A percentile compares a stretch with the other conserved stretches of the same genome.
These are phyloP conservation scores for Monilinia fructigena DNA, from an alignment of 2,329 filamentous ascomycete species.

Conservation along the genomic window DNA sequence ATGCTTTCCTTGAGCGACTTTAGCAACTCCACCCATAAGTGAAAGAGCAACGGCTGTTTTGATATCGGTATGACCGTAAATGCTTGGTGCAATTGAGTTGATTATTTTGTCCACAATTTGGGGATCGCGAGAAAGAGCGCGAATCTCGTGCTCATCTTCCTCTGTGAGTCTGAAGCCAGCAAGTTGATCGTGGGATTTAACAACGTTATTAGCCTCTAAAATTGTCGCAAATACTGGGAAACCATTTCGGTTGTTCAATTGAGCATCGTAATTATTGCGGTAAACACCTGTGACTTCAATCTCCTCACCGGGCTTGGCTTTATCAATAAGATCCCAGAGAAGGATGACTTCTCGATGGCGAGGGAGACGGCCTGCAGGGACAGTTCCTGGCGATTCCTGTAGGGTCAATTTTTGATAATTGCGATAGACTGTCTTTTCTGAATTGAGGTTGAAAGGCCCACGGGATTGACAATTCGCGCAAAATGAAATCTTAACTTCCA, in stretches of 20 bases:
- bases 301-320: constrained; percentile 94
- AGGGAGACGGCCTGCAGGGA: constrained; percentile 90
- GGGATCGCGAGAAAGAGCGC: constrained; percentile 81
- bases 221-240: constrained; percentile 98
- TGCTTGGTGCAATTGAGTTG: constrained; percentile 90
- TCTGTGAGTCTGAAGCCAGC: constrained; percentile 95
- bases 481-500: constrained; percentile 93
- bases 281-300: constrained; percentile 97
- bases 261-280: constrained; percentile 96
- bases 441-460: constrained; percentile 92
- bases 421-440: constrained; percentile 95
- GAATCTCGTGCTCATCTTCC: constrained; percentile 89
- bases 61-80: constrained; percentile 94
- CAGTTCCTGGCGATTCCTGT: constrained; percentile 94
- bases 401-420: constrained; percentile 98
- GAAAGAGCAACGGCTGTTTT: constrained; percentile 95
- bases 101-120: constrained; percentile 92
- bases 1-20: constrained; percentile 84
- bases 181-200: constrained; percentile 96
- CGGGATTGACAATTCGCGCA: constrained; percentile 96
- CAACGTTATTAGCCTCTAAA: constrained; percentile 92
- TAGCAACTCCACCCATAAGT: constrained; percentile 91
- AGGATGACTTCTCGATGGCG: constrained; percentile 92
- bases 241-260: constrained; percentile 96
- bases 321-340: constrained; percentile 95